Conservation (phyloP, 2,329 filamentous ascomycete genomes). For the Cercospora beticola region DNA sequence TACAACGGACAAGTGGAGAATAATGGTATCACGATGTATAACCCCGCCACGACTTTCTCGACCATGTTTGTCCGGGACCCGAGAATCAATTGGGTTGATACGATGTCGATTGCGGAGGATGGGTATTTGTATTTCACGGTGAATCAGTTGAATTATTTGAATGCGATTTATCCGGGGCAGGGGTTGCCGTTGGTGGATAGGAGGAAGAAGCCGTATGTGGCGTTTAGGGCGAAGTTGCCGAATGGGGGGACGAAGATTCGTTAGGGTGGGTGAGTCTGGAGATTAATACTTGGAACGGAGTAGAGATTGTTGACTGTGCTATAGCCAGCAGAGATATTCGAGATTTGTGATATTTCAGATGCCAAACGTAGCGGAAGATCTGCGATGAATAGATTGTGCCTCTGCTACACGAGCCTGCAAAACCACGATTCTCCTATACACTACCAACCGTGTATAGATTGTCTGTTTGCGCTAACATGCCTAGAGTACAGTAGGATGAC, state of each 20-base stretch:
- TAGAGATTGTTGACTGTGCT: no score
- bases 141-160: slow-evolving; percentile 25
- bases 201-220: slow-evolving; percentile 24
- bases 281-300: no score
- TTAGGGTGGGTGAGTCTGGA: no score
- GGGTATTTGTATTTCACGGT: slow-evolving; percentile 52
- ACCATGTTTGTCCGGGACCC: slow-evolving; percentile 47
- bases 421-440: no score
- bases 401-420: no score
- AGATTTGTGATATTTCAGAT: no score
- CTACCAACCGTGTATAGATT: no score
- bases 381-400: no score
- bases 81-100: slow-evolving; percentile 52
- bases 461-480: no score
- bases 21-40: slow-evolving; percentile 49
- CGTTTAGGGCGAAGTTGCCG: slow-evolving; percentile 22
- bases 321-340: no score
- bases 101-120: slow-evolving; percentile 36
- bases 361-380: no score
- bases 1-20: slow-evolving; percentile 51
- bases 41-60: slow-evolving; percentile 43
- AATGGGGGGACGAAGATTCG: slow-evolving; percentile 21
- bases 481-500: no score
- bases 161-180: slow-evolving; percentile 24
- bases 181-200: slow-evolving; percentile 22